These are phyloP conservation scores for Entoloma clypeatum DNA, from an alignment of 1,284 basidiomycete species.

Conservation along the genomic window DNA sequence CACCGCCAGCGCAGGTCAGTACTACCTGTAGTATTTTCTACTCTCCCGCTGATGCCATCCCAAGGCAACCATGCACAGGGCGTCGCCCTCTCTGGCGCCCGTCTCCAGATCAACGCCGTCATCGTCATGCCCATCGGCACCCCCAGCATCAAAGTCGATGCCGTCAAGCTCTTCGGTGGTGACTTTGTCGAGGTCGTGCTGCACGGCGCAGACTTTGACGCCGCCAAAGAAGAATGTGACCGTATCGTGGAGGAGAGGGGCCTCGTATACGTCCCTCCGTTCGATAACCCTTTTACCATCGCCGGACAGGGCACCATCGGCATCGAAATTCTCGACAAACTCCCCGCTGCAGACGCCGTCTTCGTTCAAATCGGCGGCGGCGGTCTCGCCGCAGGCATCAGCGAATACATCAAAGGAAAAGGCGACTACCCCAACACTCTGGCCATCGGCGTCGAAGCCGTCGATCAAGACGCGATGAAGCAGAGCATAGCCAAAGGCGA, in stretches of 20 bases:
- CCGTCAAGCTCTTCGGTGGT: conserved; percentile 91
- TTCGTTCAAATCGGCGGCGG: conserved; percentile 94
- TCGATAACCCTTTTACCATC: conserved; percentile 95
- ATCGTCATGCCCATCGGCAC: conserved; percentile 98
- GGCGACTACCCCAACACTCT: conserved; percentile 84
- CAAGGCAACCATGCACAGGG: conserved; percentile 98
- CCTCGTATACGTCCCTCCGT: conserved; percentile 92
- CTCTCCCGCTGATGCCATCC: conserved; percentile 1
- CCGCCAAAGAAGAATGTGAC: conserved; percentile 92
- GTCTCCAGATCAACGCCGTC: conserved; percentile 88
- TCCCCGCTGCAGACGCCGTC: conserved; percentile 75
- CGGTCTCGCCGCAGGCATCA: conserved; percentile 86
- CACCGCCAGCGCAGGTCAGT: conserved; percentile 96
- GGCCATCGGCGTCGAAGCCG: conserved; percentile 91
- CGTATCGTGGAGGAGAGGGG: conserved; percentile 77
- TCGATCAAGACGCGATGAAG: conserved; percentile 93
- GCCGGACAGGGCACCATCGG: conserved; percentile 97
- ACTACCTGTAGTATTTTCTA: conserved; percentile 37
- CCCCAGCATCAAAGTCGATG: conserved; percentile 94
- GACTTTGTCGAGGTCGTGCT: conserved; percentile 92
- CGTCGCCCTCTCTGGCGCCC: conserved; percentile 88
- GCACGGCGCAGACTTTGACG: conserved; percentile 93
- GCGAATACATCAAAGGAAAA: conserved; percentile 91
- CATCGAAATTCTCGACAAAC: conserved; percentile 90
- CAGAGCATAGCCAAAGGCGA: conserved; percentile 76